Base-by-base conservation (phyloP, 768 basidiomycete genomes). In the Collybiopsis luxurians region DNA sequence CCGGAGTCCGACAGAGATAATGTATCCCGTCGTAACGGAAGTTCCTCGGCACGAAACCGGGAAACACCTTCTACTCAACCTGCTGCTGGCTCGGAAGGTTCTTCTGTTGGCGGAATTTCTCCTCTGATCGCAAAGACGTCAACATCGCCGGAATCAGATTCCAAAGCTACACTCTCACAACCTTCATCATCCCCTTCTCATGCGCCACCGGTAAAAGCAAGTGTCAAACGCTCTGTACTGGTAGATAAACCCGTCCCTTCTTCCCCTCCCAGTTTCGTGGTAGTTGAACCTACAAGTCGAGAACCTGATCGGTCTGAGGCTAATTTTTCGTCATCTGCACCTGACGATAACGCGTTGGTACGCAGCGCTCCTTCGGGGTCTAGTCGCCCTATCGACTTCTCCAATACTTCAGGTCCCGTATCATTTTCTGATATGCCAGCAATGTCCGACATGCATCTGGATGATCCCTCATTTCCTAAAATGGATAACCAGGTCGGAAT, bases 191-290 rank as follows among this genome's bases (percentile, higher is more conserved):
- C 53, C 15, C 59, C 63, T 24, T 63, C 64, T 36, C 63, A 68
- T 7, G 53, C 67, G 24, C 70, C 73, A 9, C 67, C 69, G 31
- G 85, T 87, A 11, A 90, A 90, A 4, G 70, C 88, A 5, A 82
- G 75, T 54, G 82, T 92, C 40, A 90, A 87, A 65, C 84, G 91
- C 7, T 93, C 88, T 66, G 90, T 91, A 1, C 77, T 94, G 19
- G 81, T 87, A 19, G 91, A 94, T 63, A 85, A 79, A 52, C 91
- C 90, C n/a, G 64, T 84, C 27, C 67, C 69, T 12, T 59, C 71
- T 0, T n/a, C n/a, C n/a, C 70, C 75, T 13, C 66, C 75, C 9
- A 73, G 75, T 9, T 63, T 69, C 4, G 74, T 85, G 11, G 74
- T 87, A 4, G 65, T 90, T 15, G 83, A 76, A 11, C 66, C 81